Base-by-base conservation (phyloP, 345 rosid species). In the Angophora floribunda region DNA sequence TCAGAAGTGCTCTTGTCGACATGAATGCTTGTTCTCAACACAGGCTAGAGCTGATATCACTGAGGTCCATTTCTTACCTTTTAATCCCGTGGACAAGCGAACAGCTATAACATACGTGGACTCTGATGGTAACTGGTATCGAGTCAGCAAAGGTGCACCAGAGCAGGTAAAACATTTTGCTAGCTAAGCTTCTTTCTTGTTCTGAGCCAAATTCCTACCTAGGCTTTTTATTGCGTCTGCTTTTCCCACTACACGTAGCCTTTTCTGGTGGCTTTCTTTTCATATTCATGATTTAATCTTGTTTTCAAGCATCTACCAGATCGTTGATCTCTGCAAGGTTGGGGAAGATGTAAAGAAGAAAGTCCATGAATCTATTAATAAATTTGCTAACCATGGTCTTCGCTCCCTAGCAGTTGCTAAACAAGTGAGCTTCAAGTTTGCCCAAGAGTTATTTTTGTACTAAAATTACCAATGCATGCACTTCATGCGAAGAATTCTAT, bases 41-140 rank as follows among this genome's bases (percentile, higher is more conserved):
- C 26, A 94, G 96, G 96, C 98, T 51, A 93, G 98, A 93, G 95
- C 93, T 36, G 96, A 96, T 63, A 94, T 96, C 50, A 92, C 89
- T 16, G 97, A 96, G 93, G 92, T 94, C 65, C 98, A 96, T 93
- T 96, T 96, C 92, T 91, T 96, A 86, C 98, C 98, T 50, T 96
- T 96, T 86, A 96, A 96, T 88, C 98, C 98, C 2, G 98, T 96
- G 86, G 98, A 94, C 7, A 96, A 96, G 92, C 97, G 98, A 30
- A 96, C 98, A 49, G 97, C 98, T 79, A 96, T 96, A 82, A 96
- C 98, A 87, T 96, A 94, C 89, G 90, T 94, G 14, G 97, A 96
- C 89, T 51, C 93, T 52, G 90, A 89, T 78, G 98, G 96, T 24
- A 90, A 88, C 57, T 96, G 98, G 98, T 96, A 96, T 88, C 90